Evolutionary conservation across 108 stramenopile genomes (phyloP), one percentile per base, ranked within the genome.

Genomic region (Nitzschia palea): DNA sequence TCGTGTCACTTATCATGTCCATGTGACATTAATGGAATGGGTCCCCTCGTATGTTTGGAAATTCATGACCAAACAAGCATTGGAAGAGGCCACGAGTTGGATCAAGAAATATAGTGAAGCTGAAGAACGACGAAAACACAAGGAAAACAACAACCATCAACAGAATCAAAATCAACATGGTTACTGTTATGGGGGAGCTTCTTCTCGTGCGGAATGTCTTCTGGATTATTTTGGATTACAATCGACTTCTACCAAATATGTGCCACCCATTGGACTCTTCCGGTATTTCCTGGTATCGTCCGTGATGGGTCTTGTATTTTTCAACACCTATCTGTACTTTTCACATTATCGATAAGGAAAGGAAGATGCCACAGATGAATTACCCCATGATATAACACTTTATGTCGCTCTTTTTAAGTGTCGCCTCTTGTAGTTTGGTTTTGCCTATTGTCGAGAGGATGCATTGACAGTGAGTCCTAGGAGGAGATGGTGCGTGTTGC

Each of bases 281-380:
- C 47, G 47, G n/a, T 48, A 48, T 20, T 48, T 48, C 47, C 22
- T 48, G 47, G 47, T 48, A 4, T 48, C 47, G 4, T 48, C 47
- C 18, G 47, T 48, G 5, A 20, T 48, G 47, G 47, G 47, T 18
- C 18, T 48, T 20, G 15, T 48, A 4, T 10, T 48, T 48, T 20
- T 48, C n/a, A 48, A 48, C 22, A 48, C 47, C 17, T 48, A 48
- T 18, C 47, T 48, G 4, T 48, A 48, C 47, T 48, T 18, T 48
- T 48, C 47, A 48, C 47, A 48, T 48, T 48, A 48, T 48, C 47
- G 47, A 48, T 48, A 48, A n/a, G n/a, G n/a, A n/a, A n/a, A n/a
- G n/a, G n/a, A n/a, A n/a, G n/a, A n/a, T n/a, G n/a, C n/a, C n/a
- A n/a, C n/a, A n/a, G n/a, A n/a, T n/a, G n/a, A n/a, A n/a, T n/a